Evolutionary conservation across 345 rosid species (phyloP), one percentile per base, ranked within the genome.

Genomic region (Draba incana): DNA sequence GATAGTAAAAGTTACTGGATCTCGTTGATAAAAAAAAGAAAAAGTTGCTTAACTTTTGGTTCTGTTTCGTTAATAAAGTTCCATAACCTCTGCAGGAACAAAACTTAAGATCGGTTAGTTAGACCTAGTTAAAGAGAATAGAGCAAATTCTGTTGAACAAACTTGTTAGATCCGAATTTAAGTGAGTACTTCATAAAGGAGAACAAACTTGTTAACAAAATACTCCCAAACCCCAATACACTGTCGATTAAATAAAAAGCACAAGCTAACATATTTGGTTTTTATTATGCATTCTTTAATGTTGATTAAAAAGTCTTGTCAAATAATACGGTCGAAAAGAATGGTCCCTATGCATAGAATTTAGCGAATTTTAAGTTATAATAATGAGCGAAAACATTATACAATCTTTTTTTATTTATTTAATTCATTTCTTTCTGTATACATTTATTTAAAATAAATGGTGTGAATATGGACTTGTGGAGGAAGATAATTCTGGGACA

Each of bases 401-500:
- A 68, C 42, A 69, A 48, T 27, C 37, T 15, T 12, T 50, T 37
- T 13, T 37, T 15, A 8, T 2, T 38, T 3, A 8, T 38, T 16
- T 6, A 15, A 28, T 7, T 56, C 9, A 14, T 6, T 23, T 23
- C 37, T 6, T 35, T 45, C 2, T 27, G 31, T 62, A 56, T 13
- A 20, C 20, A 20, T 20, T 20, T 5, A 39, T 15, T 30, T 39
- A 51, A 64, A 66, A 28, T 5, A 31, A 35, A 35, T 35, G 39
- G 50, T 59, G 67, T 52, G 60, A 27, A 16, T 47, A 28, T 65
- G 23, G 8, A 62, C 57, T 49, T 66, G 72, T 66, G 71, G 53
- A 73, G 35, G 68, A 44, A 74, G 55, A 74, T 52, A 20, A 67
- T 44, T 74, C n/a, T 74, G 57, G 72, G 72, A 74, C 68, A 66